Evolutionary conservation across 495 filamentous ascomycete genomes (phyloP), one percentile per base, ranked within the genome.

Genomic region (Xylaria scruposa): DNA sequence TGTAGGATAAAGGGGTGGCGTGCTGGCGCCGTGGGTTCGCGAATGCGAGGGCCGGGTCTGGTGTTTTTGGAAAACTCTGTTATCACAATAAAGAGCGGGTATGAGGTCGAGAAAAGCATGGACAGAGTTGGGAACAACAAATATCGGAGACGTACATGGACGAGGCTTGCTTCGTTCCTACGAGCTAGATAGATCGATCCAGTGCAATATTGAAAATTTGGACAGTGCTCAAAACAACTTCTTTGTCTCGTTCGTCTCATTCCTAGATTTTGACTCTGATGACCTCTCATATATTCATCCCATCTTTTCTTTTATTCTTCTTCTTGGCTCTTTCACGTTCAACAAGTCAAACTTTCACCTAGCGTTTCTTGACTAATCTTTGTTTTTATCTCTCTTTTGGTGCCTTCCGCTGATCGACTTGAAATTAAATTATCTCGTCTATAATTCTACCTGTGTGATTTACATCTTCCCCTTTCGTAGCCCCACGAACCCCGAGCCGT

Each of bases 1-100:
- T 53, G 29, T 53, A 47, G 40, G 53, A 46, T 46, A 68, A 58
- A 58, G 47, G 51, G 15, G 65, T 8, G 29, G 49, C 29, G 6
- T 24, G 31, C 63, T 42, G 12, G 6, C 21, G 19, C n/a, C 1
- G 13, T 56, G 17, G 26, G 40, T 64, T 24, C 26, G 60, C 15
- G 42, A 29, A 31, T 10, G n/a, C 8, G 62, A 33, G 42, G 12
- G 15, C 6, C 7, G 10, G 13, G 26, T 33, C 31, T 29, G 38
- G 60, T 63, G 60, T 46, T 26, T 63, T 63, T 44, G 60, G 36
- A 29, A 63, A 40, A 63, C 2, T 21, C 9, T 40, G 13, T 19
- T 17, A n/a, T 33, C 8, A 29, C 13, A 36, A n/a, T n/a, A 15
- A 36, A 19, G 44, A 47, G 29, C 4, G 33, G 29, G 8, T 67